Base-by-base conservation (phyloP, 148 eudicot genomes). In the Arctostaphylos glauca region DNA sequence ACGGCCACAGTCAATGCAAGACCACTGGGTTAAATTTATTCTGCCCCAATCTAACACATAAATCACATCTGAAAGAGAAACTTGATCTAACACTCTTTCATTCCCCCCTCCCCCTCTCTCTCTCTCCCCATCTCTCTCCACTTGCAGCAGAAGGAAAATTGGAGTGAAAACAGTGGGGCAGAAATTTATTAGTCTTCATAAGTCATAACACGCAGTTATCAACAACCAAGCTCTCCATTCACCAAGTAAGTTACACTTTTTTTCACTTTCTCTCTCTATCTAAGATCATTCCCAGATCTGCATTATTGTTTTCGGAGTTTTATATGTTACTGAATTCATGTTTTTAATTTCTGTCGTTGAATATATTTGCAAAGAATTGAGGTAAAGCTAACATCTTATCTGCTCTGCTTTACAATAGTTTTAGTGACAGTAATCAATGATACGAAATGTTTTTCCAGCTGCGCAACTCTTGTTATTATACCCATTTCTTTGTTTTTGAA, bases 111-210 rank as follows among this genome's bases (percentile, higher is more conserved):
- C 23, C 14, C 14, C 54, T 76, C 81, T 66, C 49, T 25, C 47
- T 38, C 48, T 76, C 58, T 76, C n/a, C n/a, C n/a, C n/a, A n/a
- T n/a, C 79, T 76, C n/a, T 44, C 14, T n/a, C 66, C 81, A 53
- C 49, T 78, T 47, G 74, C 74, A 31, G 15, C 64, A 8, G 21
- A 80, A 74, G 77, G 49, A 73, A 52, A 54, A 25, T 14, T 31
- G 14, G 43, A 3, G 31, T 50, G 54, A 50, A 49, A 43, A 55
- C 38, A 31, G 38, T 6, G 74, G 6, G 18, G 18, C 0, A 48
- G 47, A 25, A 31, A 68, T 71, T 73, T 15, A n/a, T n/a, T n/a
- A 72, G 41, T n/a, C 38, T 1, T 9, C 41, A 78, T 2, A 9
- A 9, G 38, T 31, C 38, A 31, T 31, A 31, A 31, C 38, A 31